A percentile compares a stretch with the other conserved stretches of the same genome.
These are phyloP conservation scores for Penicillium soppii DNA, from an alignment of 495 filamentous ascomycete species.

Conservation along the genomic window DNA sequence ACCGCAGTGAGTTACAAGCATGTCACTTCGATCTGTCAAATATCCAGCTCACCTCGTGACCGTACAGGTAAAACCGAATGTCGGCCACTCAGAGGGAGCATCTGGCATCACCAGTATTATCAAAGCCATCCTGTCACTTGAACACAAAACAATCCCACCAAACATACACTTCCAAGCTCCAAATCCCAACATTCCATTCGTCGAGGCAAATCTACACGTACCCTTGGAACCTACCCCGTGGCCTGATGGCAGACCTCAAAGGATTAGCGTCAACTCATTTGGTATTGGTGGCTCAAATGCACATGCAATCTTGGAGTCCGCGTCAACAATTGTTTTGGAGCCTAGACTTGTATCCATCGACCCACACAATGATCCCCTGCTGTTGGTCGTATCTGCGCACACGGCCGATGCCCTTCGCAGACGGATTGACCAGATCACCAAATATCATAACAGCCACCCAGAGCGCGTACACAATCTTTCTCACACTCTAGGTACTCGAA, in stretches of 20 bases:
- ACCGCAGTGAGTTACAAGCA: constrained; percentile 18
- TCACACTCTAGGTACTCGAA: constrained; percentile 23
- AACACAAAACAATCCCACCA: constrained; percentile 33
- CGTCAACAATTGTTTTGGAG: background rate
- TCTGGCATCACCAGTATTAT: constrained; percentile 73
- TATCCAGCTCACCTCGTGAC: background rate
- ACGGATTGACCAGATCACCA: constrained; percentile 1
- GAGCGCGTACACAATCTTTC: constrained; percentile 18
- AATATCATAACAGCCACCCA: constrained; percentile 13
- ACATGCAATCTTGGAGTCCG: constrained; percentile 28
- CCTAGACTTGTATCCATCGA: background rate
- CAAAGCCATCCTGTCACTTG: constrained; percentile 71
- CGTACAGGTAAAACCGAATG: constrained; percentile 65
- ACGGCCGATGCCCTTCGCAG: constrained; percentile 9
- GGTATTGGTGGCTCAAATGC: background rate
- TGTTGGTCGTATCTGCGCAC: constrained; percentile 12
- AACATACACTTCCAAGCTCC: constrained; percentile 30
- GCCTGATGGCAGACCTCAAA: constrained; percentile 19
- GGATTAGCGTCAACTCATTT: constrained; percentile 17
- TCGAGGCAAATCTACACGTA: constrained; percentile 20
- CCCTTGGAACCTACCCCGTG: constrained; percentile 24
- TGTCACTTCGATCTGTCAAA: background rate
- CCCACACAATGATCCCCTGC: background rate
- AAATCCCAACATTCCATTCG: constrained; percentile 34
- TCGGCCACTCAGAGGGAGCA: constrained; percentile 80